Base-by-base conservation (phyloP, 805 yeast genomes). In the Nakazawaea anatomiae region DNA sequence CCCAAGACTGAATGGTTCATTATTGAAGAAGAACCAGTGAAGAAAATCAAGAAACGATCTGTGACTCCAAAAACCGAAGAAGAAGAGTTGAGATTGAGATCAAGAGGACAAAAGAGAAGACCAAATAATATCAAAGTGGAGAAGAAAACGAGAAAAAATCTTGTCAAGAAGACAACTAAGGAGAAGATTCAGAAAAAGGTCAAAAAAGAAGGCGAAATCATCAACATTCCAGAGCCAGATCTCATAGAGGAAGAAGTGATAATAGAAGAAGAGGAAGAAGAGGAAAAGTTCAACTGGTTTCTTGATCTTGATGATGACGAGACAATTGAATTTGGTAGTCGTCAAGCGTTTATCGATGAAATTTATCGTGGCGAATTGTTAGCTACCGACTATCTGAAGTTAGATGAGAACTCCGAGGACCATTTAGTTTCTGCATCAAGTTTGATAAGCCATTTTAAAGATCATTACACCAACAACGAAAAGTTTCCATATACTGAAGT, bases 271-370 rank as follows among this genome's bases (percentile, higher is more conserved):
- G 52, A 52, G 42, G 55, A 39, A 50, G 56, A n/a, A 25, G 50
- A 14, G 54, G 50, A 42, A 28, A 29, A 14, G 36, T 47, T 51
- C 10, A 56, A 53, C 42, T 61, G 66, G 64, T 61, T 58, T 53
- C 55, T 58, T 18, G 57, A 55, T 47, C 40, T 59, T 38, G 54
- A 43, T n/a, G 50, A 42, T 3, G 57, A 57, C 12, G 54, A 39
- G 41, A 42, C 30, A 31, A 32, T 39, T 25, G 27, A 38, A 25
- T 12, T 41, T 27, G 55, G 57, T 29, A 62, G 58, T 6, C 56
- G 73, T 41, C 54, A 61, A 44, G 58, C 75, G 43, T 75, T 68
- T 57, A 61, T 62, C 10, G 61, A 63, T 18, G 70, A 67, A 18
- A 56, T 72, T 4, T 59, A 63, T 41, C 39, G 55, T 2, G 49